A percentile compares a stretch with the other conserved stretches of the same genome.
Conservation (phyloP, 148 eudicot genomes). For the Rhododendron mucronatum region DNA sequence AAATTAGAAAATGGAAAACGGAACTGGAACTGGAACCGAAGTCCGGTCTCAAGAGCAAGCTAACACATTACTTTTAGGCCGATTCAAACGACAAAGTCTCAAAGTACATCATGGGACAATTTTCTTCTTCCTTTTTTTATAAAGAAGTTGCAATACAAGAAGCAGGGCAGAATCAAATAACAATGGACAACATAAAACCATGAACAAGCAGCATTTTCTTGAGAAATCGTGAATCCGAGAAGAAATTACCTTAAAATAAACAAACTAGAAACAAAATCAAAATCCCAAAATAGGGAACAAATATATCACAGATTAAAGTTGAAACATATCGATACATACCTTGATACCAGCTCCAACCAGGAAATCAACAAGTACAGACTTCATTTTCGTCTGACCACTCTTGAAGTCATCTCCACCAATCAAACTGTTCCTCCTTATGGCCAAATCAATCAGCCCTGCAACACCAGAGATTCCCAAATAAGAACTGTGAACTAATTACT, state of each 20-base stretch:
- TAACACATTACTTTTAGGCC: background rate
- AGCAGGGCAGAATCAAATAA: too few species aligned
- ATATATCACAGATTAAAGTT: too few species aligned
- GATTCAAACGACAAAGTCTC: background rate
- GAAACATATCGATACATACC: constrained; percentile 37
- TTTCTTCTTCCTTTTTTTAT: background rate
- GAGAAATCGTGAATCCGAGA: background rate
- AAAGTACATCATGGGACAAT: background rate
- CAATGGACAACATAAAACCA: background rate
- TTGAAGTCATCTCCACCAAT: constrained; percentile 99
- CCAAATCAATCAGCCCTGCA: constrained; percentile 78
- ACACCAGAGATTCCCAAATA: background rate
- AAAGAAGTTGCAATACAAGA: background rate
- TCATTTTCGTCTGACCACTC: constrained; percentile 99
- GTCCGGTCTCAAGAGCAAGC: background rate
- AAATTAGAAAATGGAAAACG: background rate
- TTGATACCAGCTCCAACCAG: constrained; percentile 99
- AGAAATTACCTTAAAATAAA: background rate
- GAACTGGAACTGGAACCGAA: background rate
- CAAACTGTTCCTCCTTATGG: constrained; percentile 73
- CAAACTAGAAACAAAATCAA: background rate
- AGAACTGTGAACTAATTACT: background rate
- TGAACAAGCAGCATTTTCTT: background rate
- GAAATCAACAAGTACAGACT: constrained; percentile 94
- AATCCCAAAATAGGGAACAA: background rate